Percentiles rank a stretch among this genome's conserved stretches.
Evolutionary conservation across 768 basidiomycete species (phyloP).

Genomic region (Lentinula sp.): DNA sequence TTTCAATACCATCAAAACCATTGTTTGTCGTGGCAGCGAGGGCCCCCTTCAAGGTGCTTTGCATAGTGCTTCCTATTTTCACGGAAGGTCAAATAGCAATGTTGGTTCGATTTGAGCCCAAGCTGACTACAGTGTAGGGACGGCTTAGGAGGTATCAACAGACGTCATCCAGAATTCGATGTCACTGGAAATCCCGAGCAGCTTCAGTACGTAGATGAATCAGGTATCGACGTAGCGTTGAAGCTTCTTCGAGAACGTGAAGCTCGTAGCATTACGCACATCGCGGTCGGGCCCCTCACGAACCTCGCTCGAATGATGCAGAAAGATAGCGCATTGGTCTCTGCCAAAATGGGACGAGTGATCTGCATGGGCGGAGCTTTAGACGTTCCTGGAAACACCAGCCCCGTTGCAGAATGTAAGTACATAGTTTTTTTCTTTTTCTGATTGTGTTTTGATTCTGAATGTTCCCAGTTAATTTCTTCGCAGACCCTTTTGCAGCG

Average conservation of each 20-base stretch:
- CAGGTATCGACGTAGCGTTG: constrained; percentile 49
- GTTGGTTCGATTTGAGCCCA: background rate
- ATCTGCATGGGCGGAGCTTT: constrained; percentile 92
- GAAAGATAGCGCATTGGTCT: constrained; percentile 44
- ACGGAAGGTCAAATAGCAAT: constrained; percentile 51
- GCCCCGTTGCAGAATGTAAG: constrained; percentile 79
- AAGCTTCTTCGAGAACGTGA: constrained; percentile 48
- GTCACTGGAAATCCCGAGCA: constrained; percentile 22
- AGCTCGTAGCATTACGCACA: constrained; percentile 55
- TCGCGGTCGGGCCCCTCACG: constrained; percentile 73
- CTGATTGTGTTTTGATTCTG: background rate
- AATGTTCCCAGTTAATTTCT: constrained; percentile 62
- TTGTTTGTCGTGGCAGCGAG: constrained; percentile 57
- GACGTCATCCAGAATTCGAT: constrained; percentile 63
- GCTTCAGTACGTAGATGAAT: constrained; percentile 36
- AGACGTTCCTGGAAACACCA: constrained; percentile 86
- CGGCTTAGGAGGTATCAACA: constrained; percentile 55
- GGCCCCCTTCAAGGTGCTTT: constrained; percentile 66
- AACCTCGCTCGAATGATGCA: constrained; percentile 68
- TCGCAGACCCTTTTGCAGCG: constrained; percentile 83
- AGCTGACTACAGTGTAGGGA: constrained; percentile 38
- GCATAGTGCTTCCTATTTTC: constrained; percentile 81
- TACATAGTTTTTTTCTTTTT: constrained; percentile 1
- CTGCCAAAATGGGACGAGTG: constrained; percentile 61
- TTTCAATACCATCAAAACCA: constrained; percentile 39